A percentile compares a stretch with the other conserved stretches of the same genome.
phyloP scores from a whole-genome alignment of 352 stramenopile species.

The Phytophthora cryptogea region DNA sequence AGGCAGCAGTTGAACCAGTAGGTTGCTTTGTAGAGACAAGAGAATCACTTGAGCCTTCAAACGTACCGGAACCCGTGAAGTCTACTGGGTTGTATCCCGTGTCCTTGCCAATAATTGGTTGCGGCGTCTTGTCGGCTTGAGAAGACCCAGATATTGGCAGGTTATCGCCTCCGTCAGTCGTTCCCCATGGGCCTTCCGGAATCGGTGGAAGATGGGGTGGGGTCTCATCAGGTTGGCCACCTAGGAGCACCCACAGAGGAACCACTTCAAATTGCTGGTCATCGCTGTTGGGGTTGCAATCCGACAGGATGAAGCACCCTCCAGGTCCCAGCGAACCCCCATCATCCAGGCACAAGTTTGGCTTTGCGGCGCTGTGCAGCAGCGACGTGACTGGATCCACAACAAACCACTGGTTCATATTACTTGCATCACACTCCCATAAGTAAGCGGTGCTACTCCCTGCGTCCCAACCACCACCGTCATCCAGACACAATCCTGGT shows the following conservation, averaged over 20 bases:
- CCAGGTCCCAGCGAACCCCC: background rate
- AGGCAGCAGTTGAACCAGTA: background rate
- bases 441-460: slow-evolving; percentile 4
- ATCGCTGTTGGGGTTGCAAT: slow-evolving; percentile 16
- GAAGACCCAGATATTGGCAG: background rate
- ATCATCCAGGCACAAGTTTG: slow-evolving; percentile 32
- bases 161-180: slow-evolving; percentile 2
- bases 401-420: slow-evolving; percentile 34
- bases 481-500: slow-evolving; percentile 33
- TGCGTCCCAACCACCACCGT: slow-evolving; percentile 15
- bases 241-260: slow-evolving; percentile 8
- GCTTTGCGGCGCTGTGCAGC: slow-evolving; percentile 27
- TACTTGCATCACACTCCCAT: slow-evolving; percentile 23
- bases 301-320: slow-evolving; percentile 11
- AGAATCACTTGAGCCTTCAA: too few relatives aligned
- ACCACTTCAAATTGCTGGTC: slow-evolving; percentile 33
- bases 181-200: background rate
- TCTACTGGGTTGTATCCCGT: background rate
- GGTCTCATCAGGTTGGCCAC: background rate
- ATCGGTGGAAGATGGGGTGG: slow-evolving; percentile 7
- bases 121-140: slow-evolving; percentile 4
- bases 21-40: background rate
- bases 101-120: background rate
- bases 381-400: slow-evolving; percentile 24
- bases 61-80: too few relatives aligned